phyloP scores from a whole-genome alignment of 2,329 filamentous ascomycete genomes.

The Colletotrichum sp. region DNA sequence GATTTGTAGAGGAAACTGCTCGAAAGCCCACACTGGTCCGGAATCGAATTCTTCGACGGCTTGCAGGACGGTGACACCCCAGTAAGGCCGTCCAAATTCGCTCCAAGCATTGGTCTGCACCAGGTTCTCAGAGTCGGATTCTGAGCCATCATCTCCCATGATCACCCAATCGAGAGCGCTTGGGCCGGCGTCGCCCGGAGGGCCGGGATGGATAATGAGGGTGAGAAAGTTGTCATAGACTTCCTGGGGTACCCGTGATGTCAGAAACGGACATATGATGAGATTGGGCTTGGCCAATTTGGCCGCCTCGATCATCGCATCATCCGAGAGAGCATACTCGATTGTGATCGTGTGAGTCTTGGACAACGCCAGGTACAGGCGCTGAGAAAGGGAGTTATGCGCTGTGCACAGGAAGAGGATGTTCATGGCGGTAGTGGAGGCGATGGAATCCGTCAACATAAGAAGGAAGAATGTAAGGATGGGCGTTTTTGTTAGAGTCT shows the following conservation, averaged over 20 bases:
- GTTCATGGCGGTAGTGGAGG: slow-evolving; percentile 33
- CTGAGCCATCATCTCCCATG: slow-evolving; percentile 43
- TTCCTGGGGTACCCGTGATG: slow-evolving; percentile 36
- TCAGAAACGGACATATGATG: slow-evolving; percentile 47
- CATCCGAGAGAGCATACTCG: slow-evolving; percentile 39
- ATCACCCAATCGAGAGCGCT: slow-evolving; percentile 46
- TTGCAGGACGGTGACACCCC: slow-evolving; percentile 44
- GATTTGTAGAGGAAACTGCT: slow-evolving; percentile 45
- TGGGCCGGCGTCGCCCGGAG: slow-evolving; percentile 44
- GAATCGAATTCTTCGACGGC: slow-evolving; percentile 44
- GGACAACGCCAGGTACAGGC: slow-evolving; percentile 38
- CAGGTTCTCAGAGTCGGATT: slow-evolving; percentile 30
- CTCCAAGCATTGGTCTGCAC: slow-evolving; percentile 29
- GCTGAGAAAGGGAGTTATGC: slow-evolving; percentile 47
- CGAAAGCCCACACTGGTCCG: slow-evolving; percentile 47
- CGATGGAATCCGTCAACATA: neutral
- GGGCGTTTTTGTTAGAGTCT: neutral
- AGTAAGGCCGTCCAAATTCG: slow-evolving; percentile 37
- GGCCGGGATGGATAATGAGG: slow-evolving; percentile 44
- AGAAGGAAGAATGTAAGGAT: neutral
- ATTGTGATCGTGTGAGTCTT: slow-evolving; percentile 39
- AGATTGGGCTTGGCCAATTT: slow-evolving; percentile 38
- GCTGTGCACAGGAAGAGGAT: slow-evolving; percentile 49
- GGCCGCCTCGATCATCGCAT: slow-evolving; percentile 41
- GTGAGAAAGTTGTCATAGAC: slow-evolving; percentile 41